Evolutionary conservation across 352 stramenopile species (phyloP).

Genomic region (Phytophthora fragariaefolia): DNA sequence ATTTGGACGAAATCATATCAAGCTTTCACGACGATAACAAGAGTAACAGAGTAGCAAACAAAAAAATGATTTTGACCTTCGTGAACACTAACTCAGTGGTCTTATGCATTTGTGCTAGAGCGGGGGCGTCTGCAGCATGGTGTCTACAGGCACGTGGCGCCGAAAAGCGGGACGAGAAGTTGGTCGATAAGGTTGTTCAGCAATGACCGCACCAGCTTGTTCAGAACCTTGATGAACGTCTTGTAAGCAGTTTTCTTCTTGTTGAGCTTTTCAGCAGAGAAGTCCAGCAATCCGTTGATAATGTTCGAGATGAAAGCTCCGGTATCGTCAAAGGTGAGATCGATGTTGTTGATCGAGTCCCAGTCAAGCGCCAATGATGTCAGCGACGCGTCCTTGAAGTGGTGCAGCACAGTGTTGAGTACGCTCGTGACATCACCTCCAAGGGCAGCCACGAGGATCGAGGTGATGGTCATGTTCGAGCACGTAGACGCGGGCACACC

Average conservation of each 20-base stretch:
- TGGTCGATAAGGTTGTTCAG: constrained; percentile 58
- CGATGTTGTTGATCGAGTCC: constrained; percentile 56
- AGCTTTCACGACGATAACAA: too few relatives aligned
- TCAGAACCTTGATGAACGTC: constrained; percentile 45
- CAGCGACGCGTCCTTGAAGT: constrained; percentile 45
- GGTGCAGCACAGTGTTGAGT: constrained; percentile 41
- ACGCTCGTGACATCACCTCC: constrained; percentile 39
- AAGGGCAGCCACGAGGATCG: constrained; percentile 49
- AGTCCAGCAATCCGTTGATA: constrained; percentile 57
- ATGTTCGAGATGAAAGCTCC: constrained; percentile 50
- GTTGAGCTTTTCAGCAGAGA: constrained; percentile 59
- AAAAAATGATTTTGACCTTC: too few relatives aligned
- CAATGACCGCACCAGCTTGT: constrained; percentile 53
- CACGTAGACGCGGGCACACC: constrained; percentile 42
- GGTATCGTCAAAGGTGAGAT: constrained; percentile 51
- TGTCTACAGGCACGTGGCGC: constrained; percentile 46
- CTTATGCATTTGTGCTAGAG: background rate
- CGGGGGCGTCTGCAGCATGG: background rate
- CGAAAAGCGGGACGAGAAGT: constrained; percentile 49
- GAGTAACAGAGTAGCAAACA: too few relatives aligned
- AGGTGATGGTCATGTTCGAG: constrained; percentile 52
- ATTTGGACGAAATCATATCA: too few relatives aligned
- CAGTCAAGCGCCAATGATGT: constrained; percentile 43
- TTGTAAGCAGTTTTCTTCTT: constrained; percentile 70
- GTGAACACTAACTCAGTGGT: background rate